Conservation (phyloP, 2,329 filamentous ascomycete genomes). For the Diaporthe capsici region DNA sequence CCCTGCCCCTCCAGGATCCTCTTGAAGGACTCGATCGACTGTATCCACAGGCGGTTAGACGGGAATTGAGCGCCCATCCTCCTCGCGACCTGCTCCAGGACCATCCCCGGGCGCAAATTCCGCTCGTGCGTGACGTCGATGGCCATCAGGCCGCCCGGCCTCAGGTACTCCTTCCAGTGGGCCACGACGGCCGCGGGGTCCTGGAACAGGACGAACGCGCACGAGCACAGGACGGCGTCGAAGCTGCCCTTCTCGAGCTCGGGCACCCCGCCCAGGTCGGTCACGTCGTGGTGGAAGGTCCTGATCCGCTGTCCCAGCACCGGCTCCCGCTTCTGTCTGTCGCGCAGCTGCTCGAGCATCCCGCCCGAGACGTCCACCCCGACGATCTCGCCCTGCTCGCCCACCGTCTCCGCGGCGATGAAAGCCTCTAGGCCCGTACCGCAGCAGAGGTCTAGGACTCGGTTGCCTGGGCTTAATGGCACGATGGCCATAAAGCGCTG, state of each 20-base stretch:
- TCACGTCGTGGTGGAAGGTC: conserved; percentile 49
- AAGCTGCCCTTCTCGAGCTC: conserved; percentile 46
- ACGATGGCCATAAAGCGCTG: conserved; percentile 49
- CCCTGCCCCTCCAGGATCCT: conserved; percentile 48
- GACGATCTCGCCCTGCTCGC: conserved; percentile 47
- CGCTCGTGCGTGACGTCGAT: conserved; percentile 53
- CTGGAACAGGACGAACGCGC: conserved; percentile 52
- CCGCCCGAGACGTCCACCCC: conserved; percentile 51
- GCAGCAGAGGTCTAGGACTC: conserved; percentile 51
- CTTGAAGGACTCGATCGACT: conserved; percentile 48
- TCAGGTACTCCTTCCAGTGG: conserved; percentile 50
- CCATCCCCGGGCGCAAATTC: conserved; percentile 45
- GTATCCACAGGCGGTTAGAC: conserved; percentile 50
- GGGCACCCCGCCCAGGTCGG: conserved; percentile 44
- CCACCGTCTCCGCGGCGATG: conserved; percentile 48
- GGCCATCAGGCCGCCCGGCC: conserved; percentile 47
- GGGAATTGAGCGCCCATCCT: conserved; percentile 48
- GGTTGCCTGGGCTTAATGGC: conserved; percentile 46
- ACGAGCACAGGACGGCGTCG: conserved; percentile 52
- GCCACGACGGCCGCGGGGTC: conserved; percentile 46
- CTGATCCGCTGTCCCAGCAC: conserved; percentile 43
- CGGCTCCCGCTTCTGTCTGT: conserved; percentile 44
- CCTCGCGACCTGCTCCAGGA: conserved; percentile 49
- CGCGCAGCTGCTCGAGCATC: conserved; percentile 50
- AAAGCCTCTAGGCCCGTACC: conserved; percentile 53